Base-by-base conservation (phyloP, 2,329 filamentous ascomycete species). In the Aspergillus uvarum region DNA sequence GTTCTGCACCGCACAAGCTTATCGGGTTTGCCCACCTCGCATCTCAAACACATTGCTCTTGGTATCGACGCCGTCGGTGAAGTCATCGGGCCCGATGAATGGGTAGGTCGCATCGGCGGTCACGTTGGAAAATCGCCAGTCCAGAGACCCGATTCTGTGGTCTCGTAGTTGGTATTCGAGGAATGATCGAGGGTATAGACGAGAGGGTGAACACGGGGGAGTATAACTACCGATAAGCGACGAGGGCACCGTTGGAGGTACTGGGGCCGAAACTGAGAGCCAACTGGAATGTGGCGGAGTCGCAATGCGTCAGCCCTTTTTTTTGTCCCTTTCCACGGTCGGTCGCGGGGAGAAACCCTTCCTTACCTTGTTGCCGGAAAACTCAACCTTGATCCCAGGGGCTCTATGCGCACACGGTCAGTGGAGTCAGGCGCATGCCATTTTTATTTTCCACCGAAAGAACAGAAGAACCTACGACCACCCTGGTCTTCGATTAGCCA, bases 91-190 rank as follows among this genome's bases (percentile, higher is more conserved):
- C n/a, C 74, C 79, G 52, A 85, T 76, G 51, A 88, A 80, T 19
- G 85, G 78, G 68, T 87, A 84, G 0, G 84, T 87, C 12, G 77
- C 77, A 26, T 80, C 78, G 0, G 80, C 79, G 2, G 84, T 86
- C 50, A 87, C 80, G 66, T 88, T 87, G 35, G 83, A 85, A 67
- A 87, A 83, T 58, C 78, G 75, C 85, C 85, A 88, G 67, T 86
- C 85, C 54, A 84, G 79, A 3, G 83, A 83, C 47, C 79, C 79
- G 26, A 87, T 76, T n/a, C 84, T 81, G 48, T 35, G 8, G 14
- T 58, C 2, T 24, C 16, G 57, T 58, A 59, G 51, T 44, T 49
- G 26, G 44, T 42, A 19, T 35, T 35, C n/a, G 5, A 19, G n/a
- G 4, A 12, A 19, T 14, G 24, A 14, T 26, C 24, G 6, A 42